A percentile compares a stretch with the other conserved stretches of the same genome.
These are phyloP conservation scores for Colletotrichum sp. DNA, from an alignment of 2,329 filamentous ascomycete genomes.

Conservation along the genomic window DNA sequence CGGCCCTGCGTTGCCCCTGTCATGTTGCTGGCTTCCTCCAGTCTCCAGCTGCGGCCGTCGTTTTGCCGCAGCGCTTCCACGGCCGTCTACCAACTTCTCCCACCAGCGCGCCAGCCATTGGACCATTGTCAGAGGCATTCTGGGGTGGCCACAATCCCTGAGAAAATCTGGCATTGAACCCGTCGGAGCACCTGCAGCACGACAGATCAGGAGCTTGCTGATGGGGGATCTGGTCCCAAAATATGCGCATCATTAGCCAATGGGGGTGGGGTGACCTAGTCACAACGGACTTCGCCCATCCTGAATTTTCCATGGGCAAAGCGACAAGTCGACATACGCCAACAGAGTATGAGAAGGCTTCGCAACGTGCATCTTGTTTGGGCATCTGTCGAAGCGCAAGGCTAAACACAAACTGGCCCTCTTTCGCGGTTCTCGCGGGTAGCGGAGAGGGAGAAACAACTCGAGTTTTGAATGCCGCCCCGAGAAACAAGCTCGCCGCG, in stretches of 20 bases:
- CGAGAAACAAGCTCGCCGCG: background rate
- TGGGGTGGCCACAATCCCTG: background rate
- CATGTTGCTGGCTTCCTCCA: background rate
- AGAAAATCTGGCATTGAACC: background rate
- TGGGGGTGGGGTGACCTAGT: background rate
- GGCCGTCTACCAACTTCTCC: background rate
- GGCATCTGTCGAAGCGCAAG: too few species aligned
- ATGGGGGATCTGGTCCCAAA: background rate
- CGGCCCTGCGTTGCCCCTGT: background rate
- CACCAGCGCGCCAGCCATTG: background rate
- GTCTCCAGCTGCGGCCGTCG: background rate
- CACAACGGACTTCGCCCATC: background rate
- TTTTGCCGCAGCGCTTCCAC: background rate
- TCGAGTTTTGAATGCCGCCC: background rate
- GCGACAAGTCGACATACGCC: background rate
- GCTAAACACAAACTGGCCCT: background rate
- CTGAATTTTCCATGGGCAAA: background rate
- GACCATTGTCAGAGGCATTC: background rate
- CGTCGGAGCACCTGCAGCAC: background rate
- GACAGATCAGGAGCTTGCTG: background rate
- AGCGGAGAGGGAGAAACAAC: background rate
- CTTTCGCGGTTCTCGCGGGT: constrained; percentile 1
- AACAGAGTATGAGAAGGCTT: background rate
- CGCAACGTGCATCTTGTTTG: too few species aligned
- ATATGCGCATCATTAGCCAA: background rate